Conservation (phyloP, 164 flowering plant species). For the Kalanchoe fedtschenkoi region DNA sequence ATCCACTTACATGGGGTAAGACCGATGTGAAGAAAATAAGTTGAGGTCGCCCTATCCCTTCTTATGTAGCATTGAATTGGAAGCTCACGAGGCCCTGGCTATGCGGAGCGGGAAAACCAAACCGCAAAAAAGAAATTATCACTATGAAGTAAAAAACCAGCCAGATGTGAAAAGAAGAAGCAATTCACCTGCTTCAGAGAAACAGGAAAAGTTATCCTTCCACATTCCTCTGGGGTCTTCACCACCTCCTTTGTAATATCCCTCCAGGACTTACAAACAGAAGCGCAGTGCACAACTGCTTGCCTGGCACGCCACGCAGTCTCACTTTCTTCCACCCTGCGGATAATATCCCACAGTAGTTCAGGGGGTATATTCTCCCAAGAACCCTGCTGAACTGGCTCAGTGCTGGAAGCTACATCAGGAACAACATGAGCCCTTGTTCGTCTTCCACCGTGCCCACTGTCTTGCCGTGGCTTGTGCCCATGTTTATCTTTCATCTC, state of each 20-base stretch:
- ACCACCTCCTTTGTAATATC: conserved; percentile 56
- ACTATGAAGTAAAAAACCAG: not conserved
- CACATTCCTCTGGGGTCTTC: conserved; percentile 52
- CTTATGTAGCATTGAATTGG: conserved; percentile 80
- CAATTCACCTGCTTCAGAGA: conserved; percentile 64
- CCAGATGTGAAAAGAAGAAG: not conserved
- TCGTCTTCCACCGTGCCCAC: conserved; percentile 35
- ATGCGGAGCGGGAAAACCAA: not conserved
- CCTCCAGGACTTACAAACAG: conserved; percentile 73
- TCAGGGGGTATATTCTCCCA: conserved; percentile 76
- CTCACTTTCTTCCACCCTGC: conserved; percentile 64
- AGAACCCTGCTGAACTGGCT: conserved; percentile 32
- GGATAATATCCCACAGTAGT: conserved; percentile 52
- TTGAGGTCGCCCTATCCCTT: conserved; percentile 61
- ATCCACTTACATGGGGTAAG: conserved; percentile 52
- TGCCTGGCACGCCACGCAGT: conserved; percentile 62
- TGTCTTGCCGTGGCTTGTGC: conserved; percentile 41
- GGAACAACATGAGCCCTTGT: conserved; percentile 43
- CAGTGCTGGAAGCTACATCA: conserved; percentile 24
- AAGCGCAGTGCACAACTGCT: conserved; percentile 50
- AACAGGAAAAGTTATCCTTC: conserved; percentile 63
- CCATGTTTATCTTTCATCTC: conserved; percentile 70
- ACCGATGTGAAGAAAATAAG: conserved; percentile 56
- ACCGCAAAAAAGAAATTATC: not conserved
- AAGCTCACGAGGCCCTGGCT: conserved; percentile 64